Evolutionary conservation across 2,329 filamentous ascomycete genomes (phyloP), one percentile per base, ranked within the genome.

Genomic region (Aspergillus glaucus): DNA sequence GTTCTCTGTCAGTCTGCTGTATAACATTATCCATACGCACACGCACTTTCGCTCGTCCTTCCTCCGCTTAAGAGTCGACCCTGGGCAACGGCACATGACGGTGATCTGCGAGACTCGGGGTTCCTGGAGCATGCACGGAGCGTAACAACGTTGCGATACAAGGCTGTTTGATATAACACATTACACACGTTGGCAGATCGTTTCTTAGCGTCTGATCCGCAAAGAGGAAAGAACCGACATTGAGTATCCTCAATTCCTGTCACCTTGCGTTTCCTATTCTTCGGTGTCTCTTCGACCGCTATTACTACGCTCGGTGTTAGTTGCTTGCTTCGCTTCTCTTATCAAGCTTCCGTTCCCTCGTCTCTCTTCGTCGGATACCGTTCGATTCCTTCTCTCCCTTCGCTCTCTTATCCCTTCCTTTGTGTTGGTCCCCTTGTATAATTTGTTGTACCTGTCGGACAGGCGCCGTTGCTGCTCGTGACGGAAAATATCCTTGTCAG

Each of bases 81-180:
- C 15, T n/a, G 14, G 14, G 34, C 54, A 57, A 57, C 55, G 55
- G 59, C 63, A 61, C 57, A 66, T 65, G 64, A 68, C 60, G 60
- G 57, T 60, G 59, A 67, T 64, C 61, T 61, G 60, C 64, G 58
- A 55, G 54, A 56, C 64, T 63, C 58, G 61, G 64, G 59, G 62
- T 68, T 67, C 61, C 62, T 66, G 62, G 63, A 64, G 66, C 63
- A 69, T 69, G 67, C 66, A 69, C 67, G 64, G 65, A 69, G 66
- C 59, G 62, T 66, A 66, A 65, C 65, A 63, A 63, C 59, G 51
- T 65, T 56, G 61, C 63, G 58, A 58, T 60, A 56, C 46, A 52
- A 30, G 26, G 9, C 50, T 48, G 37, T 40, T 12, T 40, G 37
- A 22, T 40, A 40, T 30, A 30, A 30, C 26, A 30, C 26, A 54